Conservation (phyloP, 768 basidiomycete species). For the Pleurotus platypus region DNA sequence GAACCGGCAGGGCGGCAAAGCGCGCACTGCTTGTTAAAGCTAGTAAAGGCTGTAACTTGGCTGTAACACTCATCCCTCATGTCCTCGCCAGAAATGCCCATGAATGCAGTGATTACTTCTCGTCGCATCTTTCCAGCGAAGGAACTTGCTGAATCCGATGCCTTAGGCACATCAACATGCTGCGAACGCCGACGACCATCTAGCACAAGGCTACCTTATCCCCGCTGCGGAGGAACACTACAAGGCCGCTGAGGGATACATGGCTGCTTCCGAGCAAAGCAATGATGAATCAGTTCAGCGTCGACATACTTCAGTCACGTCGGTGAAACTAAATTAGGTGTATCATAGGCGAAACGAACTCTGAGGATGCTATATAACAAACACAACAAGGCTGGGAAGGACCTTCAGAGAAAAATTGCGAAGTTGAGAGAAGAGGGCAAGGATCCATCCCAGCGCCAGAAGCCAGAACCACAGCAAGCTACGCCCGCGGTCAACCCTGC, state of each 20-base stretch:
- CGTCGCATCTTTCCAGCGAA: not conserved
- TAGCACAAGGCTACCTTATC: constrained; percentile 63
- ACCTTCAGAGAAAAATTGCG: constrained; percentile 66
- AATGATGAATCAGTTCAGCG: constrained; percentile 62
- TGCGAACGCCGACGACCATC: constrained; percentile 73
- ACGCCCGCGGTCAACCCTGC: constrained; percentile 19
- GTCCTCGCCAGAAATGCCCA: constrained; percentile 39
- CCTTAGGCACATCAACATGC: constrained; percentile 78
- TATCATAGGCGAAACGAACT: constrained; percentile 70
- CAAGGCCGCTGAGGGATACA: constrained; percentile 75
- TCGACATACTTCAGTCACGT: constrained; percentile 16
- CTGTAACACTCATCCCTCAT: constrained; percentile 15
- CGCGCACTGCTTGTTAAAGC: no score
- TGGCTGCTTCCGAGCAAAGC: constrained; percentile 69
- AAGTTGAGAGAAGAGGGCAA: constrained; percentile 74
- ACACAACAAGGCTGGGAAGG: constrained; percentile 66
- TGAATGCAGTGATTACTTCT: constrained; percentile 42
- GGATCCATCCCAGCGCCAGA: constrained; percentile 73
- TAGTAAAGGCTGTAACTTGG: not conserved
- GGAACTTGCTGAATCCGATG: constrained; percentile 10
- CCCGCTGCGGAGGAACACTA: constrained; percentile 71
- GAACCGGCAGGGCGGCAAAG: no score
- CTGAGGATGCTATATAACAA: constrained; percentile 73
- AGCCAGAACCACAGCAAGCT: constrained; percentile 30
- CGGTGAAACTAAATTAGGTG: constrained; percentile 8